Evolutionary conservation across 257 asterid genomes (phyloP), one percentile per base, ranked within the genome.

Genomic region (Penstemon newberryi): DNA sequence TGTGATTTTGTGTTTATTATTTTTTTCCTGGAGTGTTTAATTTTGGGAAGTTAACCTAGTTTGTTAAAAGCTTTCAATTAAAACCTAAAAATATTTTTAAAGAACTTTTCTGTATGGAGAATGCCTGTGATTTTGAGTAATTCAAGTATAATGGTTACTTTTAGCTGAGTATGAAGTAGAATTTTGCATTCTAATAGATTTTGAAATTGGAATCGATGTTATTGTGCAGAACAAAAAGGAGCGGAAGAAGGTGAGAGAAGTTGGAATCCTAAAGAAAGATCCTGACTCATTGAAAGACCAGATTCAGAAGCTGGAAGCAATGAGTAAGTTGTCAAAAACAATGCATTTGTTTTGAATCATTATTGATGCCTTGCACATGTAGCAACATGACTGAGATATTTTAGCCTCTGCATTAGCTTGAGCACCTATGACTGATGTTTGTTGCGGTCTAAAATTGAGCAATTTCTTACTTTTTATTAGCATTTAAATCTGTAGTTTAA

Each of bases 241-340:
- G 70, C 66, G 91, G 71, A 85, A 85, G 80, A 85, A 83, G 77
- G 91, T 85, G 66, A 81, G 91, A 54, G 91, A 85, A 61, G 90
- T 85, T 61, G 90, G 90, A n/a, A 82, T 85, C 49, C 65, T 85
- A 79, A 85, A 85, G 88, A 85, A 85, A 74, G 88, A 85, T 69
- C 90, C 90, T 0, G 90, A 85, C 44, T 73, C 84, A 46, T 76
- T 85, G 41, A 78, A 51, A 47, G 90, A 85, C 0, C 90, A 85
- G 75, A 85, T 85, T 62, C 67, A 80, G 15, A 85, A 82, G 75
- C 81, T 85, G 46, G 90, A 85, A 70, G 80, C 75, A 5, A 76
- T 78, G 90, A 85, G 89, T 84, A 79, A 70, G 80, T 77, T 33
- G 18, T 55, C 9, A 42, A 12, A 25, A 25, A 25, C 33, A 25